A percentile compares a stretch with the other conserved stretches of the same genome.
phyloP scores from a whole-genome alignment of 805 yeast species.

The Wickerhamomyces subpelliculosus region DNA sequence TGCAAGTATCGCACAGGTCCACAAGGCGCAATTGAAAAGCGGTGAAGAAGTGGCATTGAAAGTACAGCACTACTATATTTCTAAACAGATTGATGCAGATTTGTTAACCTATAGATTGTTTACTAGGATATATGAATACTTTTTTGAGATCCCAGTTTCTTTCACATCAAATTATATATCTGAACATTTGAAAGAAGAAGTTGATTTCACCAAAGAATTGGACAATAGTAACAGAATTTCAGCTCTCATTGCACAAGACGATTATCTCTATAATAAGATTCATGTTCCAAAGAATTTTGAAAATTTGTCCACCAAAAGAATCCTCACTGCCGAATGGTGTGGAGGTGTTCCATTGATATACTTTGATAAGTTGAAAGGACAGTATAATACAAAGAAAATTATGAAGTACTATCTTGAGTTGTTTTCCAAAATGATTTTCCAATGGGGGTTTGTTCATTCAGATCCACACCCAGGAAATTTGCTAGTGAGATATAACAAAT shows the following conservation, averaged over 20 bases:
- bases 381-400: slow-evolving; percentile 30
- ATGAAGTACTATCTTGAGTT: slow-evolving; percentile 42
- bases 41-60: slow-evolving; percentile 58
- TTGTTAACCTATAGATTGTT: slow-evolving; percentile 47
- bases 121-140: slow-evolving; percentile 44
- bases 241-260: slow-evolving; percentile 34
- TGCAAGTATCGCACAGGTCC: slow-evolving; percentile 73
- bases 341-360: slow-evolving; percentile 58
- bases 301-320: slow-evolving; percentile 39
- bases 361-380: slow-evolving; percentile 32
- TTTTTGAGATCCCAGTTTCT: slow-evolving; percentile 59
- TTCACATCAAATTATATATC: slow-evolving; percentile 52
- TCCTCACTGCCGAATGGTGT: slow-evolving; percentile 69
- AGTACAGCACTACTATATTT: slow-evolving; percentile 58
- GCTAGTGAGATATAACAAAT: slow-evolving; percentile 37
- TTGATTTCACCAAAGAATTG: slow-evolving; percentile 52
- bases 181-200: slow-evolving; percentile 50
- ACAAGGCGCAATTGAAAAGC: slow-evolving; percentile 38
- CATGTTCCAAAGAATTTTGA: slow-evolving; percentile 50
- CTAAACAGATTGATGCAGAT: slow-evolving; percentile 55
- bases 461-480: slow-evolving; percentile 82
- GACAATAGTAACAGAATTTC: slow-evolving; percentile 40
- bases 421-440: slow-evolving; percentile 50
- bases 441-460: slow-evolving; percentile 59
- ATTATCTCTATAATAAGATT: slow-evolving; percentile 32